Percentiles rank a stretch among this genome's conserved stretches.
phyloP scores from a whole-genome alignment of 1,284 basidiomycete genomes.

The Puccinia polysora region DNA sequence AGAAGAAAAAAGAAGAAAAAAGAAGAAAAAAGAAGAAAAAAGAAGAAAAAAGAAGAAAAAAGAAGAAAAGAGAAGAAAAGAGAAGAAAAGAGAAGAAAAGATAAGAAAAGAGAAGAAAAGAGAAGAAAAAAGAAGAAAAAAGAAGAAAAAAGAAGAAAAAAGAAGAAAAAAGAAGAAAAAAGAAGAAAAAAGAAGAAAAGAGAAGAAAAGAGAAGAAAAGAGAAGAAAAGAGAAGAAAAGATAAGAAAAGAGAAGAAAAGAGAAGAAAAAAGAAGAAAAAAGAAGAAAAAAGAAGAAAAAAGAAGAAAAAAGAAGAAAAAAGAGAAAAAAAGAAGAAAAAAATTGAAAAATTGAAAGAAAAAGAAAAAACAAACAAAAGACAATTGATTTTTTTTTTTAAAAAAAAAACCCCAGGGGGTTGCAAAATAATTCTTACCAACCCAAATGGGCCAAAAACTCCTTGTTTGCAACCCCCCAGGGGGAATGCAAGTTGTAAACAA shows the following conservation, averaged over 20 bases:
- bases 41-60: neutral
- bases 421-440: no score
- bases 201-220: neutral
- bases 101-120: constrained; percentile 15
- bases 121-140: neutral
- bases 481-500: no score
- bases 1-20: neutral
- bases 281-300: constrained; percentile 11
- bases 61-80: neutral
- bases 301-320: constrained; percentile 8
- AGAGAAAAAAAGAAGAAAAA: neutral
- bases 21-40: neutral
- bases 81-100: neutral
- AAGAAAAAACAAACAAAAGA: no score
- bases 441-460: no score
- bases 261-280: constrained; percentile 11
- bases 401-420: no score
- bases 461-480: no score
- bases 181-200: neutral
- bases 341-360: no score
- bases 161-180: constrained; percentile 2
- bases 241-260: neutral
- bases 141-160: neutral
- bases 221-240: neutral
- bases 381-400: no score